Base-by-base conservation (phyloP, 164 flowering plant genomes). In the Platanus orientalis region DNA sequence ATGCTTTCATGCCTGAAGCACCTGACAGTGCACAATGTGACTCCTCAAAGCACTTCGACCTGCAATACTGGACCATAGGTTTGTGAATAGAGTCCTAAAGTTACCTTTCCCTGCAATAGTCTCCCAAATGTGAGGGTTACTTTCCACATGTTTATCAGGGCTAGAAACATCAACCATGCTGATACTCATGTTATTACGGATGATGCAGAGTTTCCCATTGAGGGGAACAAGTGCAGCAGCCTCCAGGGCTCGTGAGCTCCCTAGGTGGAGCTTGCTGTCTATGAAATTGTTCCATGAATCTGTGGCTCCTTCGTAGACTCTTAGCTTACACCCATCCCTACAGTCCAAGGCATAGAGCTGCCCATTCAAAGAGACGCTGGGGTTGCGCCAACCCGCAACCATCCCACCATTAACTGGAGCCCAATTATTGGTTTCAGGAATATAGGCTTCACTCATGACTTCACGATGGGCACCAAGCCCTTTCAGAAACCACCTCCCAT, bases 131-230 rank as follows among this genome's bases (percentile, higher is more conserved):
- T 82, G 82, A 59, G 89, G 84, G 66, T 79, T 86, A 60, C 68
- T 83, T 69, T 85, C 92, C 1, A 77, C 81, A 13, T 66, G 71
- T 36, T 76, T 82, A 57, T 88, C 81, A 6, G 88, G 83, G 60
- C 79, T 71, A 27, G 85, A 83, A 39, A 93, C 89, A 73, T 93
- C 92, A 39, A 93, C 98, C 60, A 93, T 63, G 57, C 91, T 87
- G 28, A 93, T 83, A 72, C 97, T 93, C 98, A 93, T 90, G 76
- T 93, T 93, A 78, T 93, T 93, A 6, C 98, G 89, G 50, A 90
- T 81, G 24, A 93, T 90, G 73, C 97, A 93, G 27, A 93, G 94
- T 76, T 86, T 90, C 50, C 96, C 96, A 71, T 84, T 90, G 19
- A 93, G 85, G 20, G 89, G 79, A 73, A 93, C 92, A 55, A 90